Percentiles rank a stretch among this genome's conserved stretches.
These are phyloP conservation scores for Euphorbia lathyris DNA, from an alignment of 345 rosid species.

Conservation along the genomic window DNA sequence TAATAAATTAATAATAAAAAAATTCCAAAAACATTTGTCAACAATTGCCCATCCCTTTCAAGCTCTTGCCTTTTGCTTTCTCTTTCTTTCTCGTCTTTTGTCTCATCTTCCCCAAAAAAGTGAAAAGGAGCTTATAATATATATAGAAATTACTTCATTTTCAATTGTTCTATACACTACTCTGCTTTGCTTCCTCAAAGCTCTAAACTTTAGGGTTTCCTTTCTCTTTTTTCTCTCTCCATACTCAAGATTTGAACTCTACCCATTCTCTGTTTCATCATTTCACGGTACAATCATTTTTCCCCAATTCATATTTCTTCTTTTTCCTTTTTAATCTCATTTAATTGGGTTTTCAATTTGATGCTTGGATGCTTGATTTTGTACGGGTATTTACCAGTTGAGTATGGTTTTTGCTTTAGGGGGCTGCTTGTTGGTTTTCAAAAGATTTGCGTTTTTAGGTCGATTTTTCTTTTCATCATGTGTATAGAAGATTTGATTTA, in stretches of 20 bases:
- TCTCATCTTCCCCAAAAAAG: constrained; percentile 26
- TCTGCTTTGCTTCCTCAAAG: constrained; percentile 5
- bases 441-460: constrained; percentile 13
- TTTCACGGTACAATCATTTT: constrained; percentile 13
- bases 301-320: neutral
- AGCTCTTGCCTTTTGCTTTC: constrained; percentile 15
- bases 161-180: neutral
- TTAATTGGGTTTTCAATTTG: constrained; percentile 5
- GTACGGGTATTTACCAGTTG: neutral
- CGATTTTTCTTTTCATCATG: constrained; percentile 7
- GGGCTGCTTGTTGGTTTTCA: neutral
- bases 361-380: neutral
- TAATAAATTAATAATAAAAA: neutral
- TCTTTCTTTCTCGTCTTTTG: constrained; percentile 12
- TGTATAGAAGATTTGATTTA: neutral
- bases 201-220: constrained; percentile 7
- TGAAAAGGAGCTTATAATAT: neutral
- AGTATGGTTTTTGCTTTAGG: neutral
- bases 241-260: neutral
- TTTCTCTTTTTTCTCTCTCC: neutral
- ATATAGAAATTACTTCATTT: neutral
- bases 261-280: constrained; percentile 8
- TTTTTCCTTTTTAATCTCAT: neutral
- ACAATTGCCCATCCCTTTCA: constrained; percentile 19
- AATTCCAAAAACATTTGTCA: constrained; percentile 4